Percentiles rank a stretch among this genome's conserved stretches.
These are phyloP conservation scores for Vitis amurensis DNA, from an alignment of 164 flowering plant species.

Conservation along the genomic window DNA sequence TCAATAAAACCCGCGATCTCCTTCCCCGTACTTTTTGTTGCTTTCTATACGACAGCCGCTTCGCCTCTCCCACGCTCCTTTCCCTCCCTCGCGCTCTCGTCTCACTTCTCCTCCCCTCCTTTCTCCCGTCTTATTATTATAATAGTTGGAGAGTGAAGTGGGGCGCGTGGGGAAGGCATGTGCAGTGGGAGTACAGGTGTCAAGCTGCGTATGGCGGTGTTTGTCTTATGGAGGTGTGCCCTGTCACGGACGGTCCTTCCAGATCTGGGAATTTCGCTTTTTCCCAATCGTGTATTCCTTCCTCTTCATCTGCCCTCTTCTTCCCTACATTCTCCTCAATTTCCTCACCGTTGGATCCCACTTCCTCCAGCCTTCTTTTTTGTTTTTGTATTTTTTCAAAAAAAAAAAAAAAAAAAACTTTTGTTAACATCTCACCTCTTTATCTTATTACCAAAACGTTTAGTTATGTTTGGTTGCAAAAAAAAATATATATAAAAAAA, in stretches of 20 bases:
- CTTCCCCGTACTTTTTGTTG: constrained; percentile 1
- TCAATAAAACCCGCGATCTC: constrained; percentile 6
- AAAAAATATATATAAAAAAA: too few relatives aligned
- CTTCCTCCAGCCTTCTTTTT: neutral
- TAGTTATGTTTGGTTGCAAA: too few relatives aligned
- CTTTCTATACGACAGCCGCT: neutral
- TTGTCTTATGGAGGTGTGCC: neutral
- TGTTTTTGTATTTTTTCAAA: too few relatives aligned
- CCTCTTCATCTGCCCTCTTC: neutral
- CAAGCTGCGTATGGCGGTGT: neutral
- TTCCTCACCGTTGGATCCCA: neutral
- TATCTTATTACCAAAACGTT: too few relatives aligned
- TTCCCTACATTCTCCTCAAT: neutral
- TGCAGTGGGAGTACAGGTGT: constrained; percentile 9
- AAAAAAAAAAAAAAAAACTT: too few relatives aligned
- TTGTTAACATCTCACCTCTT: too few relatives aligned
- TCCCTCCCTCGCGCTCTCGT: neutral
- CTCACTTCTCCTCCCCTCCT: too few relatives aligned
- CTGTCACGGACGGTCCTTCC: constrained; percentile 20
- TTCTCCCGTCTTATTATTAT: too few relatives aligned
- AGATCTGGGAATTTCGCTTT: constrained; percentile 12
- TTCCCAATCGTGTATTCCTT: neutral
- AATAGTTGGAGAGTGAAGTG: neutral
- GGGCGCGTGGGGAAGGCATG: neutral
- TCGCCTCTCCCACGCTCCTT: neutral